phyloP scores from a whole-genome alignment of 192 early-diverging fungal genomes.

The Obelidium mucronatum region DNA sequence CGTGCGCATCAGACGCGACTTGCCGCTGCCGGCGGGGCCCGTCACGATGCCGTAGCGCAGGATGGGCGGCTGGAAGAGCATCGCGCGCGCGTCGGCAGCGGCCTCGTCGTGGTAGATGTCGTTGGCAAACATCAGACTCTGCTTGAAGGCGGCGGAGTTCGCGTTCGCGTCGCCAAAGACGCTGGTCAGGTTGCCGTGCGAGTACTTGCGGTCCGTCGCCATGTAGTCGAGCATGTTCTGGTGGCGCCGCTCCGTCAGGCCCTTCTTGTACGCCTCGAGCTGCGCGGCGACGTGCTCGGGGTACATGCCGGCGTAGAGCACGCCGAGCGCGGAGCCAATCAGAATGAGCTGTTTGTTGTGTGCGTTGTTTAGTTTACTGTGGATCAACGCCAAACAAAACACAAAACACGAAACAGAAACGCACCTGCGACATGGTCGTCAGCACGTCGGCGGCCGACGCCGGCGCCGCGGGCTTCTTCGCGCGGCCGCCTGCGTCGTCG shows the following conservation, averaged over 20 bases:
- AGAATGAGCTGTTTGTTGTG: conserved; percentile 2
- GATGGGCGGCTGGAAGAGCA: conserved; percentile 26
- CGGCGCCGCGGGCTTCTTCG: too few species aligned
- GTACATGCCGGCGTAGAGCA: conserved; percentile 6
- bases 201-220: conserved; percentile 24
- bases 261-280: conserved; percentile 31
- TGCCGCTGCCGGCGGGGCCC: conserved; percentile 21
- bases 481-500: too few species aligned
- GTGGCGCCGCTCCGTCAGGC: conserved; percentile 26
- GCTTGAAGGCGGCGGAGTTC: background rate
- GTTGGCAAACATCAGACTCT: conserved; percentile 20
- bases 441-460: conserved; percentile 18
- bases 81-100: conserved; percentile 1
- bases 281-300: background rate
- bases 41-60: conserved; percentile 30
- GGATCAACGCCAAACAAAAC: background rate
- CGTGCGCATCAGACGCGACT: conserved; percentile 31
- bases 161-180: conserved; percentile 1
- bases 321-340: conserved; percentile 11
- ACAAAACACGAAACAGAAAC: background rate
- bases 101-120: conserved; percentile 22
- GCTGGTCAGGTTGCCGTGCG: background rate
- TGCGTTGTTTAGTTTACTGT: background rate
- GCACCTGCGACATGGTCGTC: conserved; percentile 18
- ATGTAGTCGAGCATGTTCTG: conserved; percentile 31